Evolutionary conservation across 2,329 filamentous ascomycete genomes (phyloP).

Genomic region (Botrytis squamosa): DNA sequence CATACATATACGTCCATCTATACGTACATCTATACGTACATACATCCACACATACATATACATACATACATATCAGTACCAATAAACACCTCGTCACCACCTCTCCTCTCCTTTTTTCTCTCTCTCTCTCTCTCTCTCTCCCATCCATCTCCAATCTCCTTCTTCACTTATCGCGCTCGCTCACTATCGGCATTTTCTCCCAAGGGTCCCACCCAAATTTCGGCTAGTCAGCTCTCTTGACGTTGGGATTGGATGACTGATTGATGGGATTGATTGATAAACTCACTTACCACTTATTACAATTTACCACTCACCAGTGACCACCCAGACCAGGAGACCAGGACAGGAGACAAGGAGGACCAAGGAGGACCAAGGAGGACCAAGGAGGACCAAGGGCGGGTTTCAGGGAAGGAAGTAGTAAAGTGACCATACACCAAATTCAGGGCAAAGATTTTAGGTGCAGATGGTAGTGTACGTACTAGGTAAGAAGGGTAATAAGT

Average conservation of each 20-base stretch:
- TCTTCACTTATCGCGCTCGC: neutral
- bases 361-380: neutral
- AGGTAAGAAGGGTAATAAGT: neutral
- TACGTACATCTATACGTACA: no score
- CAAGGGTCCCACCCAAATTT: slow-evolving; percentile 4
- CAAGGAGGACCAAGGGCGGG: neutral
- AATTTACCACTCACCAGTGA: neutral
- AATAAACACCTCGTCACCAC: neutral
- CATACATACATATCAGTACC: no score
- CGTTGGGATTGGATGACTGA: neutral
- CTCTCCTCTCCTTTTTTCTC: no score
- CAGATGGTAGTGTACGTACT: neutral
- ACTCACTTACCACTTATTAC: neutral
- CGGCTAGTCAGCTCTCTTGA: neutral
- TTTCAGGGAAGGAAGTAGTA: neutral
- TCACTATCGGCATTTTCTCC: neutral
- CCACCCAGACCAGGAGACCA: neutral
- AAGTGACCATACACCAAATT: neutral
- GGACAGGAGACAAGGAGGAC: neutral
- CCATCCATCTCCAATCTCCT: neutral
- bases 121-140: no score
- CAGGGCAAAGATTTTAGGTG: neutral
- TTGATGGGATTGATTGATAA: neutral
- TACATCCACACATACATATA: no score
- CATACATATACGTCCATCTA: no score